These are phyloP conservation scores for Thelonectria olida DNA, from an alignment of 2,329 filamentous ascomycete genomes.

Conservation along the genomic window DNA sequence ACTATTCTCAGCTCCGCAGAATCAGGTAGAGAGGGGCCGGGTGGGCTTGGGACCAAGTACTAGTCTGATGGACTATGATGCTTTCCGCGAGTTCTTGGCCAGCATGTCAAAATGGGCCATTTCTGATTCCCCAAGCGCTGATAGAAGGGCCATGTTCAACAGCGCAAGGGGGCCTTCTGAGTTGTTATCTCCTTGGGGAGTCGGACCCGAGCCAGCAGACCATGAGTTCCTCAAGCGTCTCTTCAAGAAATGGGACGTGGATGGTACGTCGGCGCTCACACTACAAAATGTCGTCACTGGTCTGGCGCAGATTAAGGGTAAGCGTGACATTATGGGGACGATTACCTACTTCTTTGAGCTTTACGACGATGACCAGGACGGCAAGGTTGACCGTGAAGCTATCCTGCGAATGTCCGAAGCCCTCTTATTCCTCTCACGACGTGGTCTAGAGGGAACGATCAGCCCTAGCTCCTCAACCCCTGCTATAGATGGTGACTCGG, in stretches of 20 bases:
- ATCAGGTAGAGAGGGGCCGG: conserved; percentile 80
- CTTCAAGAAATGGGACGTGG: conserved; percentile 88
- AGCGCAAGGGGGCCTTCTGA: conserved; percentile 61
- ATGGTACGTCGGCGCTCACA: conserved; percentile 79
- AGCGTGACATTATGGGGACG: conserved; percentile 94
- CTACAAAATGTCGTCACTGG: conserved; percentile 93
- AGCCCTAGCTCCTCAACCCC: conserved; percentile 70
- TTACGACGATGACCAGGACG: conserved; percentile 92
- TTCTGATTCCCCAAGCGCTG: conserved; percentile 78
- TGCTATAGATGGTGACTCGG: conserved; percentile 56
- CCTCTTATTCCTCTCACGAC: conserved; percentile 87
- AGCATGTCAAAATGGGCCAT: conserved; percentile 93
- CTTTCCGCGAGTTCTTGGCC: conserved; percentile 92
- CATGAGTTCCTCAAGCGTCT: conserved; percentile 93
- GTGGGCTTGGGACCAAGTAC: conserved; percentile 90
- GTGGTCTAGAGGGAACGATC: conserved; percentile 81
- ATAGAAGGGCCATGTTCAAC: conserved; percentile 68
- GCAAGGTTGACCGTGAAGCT: conserved; percentile 92
- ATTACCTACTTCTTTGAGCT: conserved; percentile 98
- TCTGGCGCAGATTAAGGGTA: conserved; percentile 90
- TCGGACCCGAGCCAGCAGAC: conserved; percentile 77
- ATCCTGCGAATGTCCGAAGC: conserved; percentile 96
- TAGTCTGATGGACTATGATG: conserved; percentile 96
- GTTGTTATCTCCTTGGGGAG: conserved; percentile 62
- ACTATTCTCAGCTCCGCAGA: conserved; percentile 48